phyloP scores from a whole-genome alignment of 73 alveolate species.

The Durusdinium trenchii region DNA sequence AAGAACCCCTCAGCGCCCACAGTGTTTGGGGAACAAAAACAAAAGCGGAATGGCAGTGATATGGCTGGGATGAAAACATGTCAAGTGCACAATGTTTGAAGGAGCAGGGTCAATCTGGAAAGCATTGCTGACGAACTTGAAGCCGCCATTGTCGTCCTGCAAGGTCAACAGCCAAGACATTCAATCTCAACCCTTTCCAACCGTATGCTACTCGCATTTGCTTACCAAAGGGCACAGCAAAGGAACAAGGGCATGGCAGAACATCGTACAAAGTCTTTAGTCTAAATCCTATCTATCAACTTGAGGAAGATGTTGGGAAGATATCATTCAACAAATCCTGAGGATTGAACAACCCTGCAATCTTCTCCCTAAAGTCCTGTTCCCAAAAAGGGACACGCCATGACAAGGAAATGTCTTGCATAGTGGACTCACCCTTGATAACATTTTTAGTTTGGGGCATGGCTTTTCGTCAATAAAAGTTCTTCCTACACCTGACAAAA shows the following conservation, averaged over 20 bases:
- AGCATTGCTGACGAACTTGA: constrained; percentile 1
- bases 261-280: background rate
- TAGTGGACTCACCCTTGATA: background rate
- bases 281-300: constrained; percentile 13
- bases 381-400: background rate
- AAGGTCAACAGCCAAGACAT: constrained; percentile 36
- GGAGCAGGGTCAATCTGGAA: constrained; percentile 27
- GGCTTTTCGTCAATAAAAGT: no score
- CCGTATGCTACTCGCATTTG: constrained; percentile 8
- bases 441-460: constrained; percentile 11
- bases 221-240: constrained; percentile 14
- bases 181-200: constrained; percentile 35
- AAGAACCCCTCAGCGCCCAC: background rate
- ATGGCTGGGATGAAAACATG: background rate
- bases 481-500: constrained; percentile 12
- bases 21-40: background rate
- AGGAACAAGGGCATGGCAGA: constrained; percentile 44
- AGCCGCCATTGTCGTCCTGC: constrained; percentile 41
- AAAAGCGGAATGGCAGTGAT: background rate
- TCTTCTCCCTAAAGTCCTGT: background rate
- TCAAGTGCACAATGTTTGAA: constrained; percentile 15
- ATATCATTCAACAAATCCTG: constrained; percentile 36
- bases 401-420: background rate
- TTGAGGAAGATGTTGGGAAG: background rate
- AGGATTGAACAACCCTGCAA: background rate